Base-by-base conservation (phyloP, 2,329 filamentous ascomycete genomes). In the Exophiala bonariae region DNA sequence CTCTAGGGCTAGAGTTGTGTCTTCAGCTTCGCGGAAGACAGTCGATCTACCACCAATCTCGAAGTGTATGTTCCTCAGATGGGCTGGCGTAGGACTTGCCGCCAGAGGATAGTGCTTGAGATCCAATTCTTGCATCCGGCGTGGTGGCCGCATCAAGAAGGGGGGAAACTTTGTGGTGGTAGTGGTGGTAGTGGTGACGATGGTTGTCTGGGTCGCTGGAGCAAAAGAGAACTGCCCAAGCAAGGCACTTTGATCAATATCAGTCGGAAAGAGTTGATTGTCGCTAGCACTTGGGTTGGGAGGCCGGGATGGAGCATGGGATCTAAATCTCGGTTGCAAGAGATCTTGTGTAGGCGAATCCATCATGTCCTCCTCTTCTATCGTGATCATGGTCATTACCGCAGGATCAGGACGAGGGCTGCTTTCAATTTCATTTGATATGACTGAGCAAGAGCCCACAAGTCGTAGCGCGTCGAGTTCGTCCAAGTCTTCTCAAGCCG, bases 51-150 rank as follows among this genome's bases (percentile, higher is more conserved):
- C 80, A 38, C 81, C 80, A 28, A 87, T 72, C 41, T 85, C 82
- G 59, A 95, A 91, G 32, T 80, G 83, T 63, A 97, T 86, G 47
- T 83, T 83, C 54, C 83, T 82, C 50, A 99, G 74, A 41, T 87
- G 84, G 13, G 83, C 80, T 2, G 93, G 93, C 1, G 91, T 95
- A 1, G 89, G 86, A 40, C 87, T 84, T 53, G 81, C 79, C 30
- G 92, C 92, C 22, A 99, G 76, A 31, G 93, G 93, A 66, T 95
- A 99, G 60, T 93, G 83, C 66, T 95, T 95, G 11, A 86, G 78
- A 67, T 97, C 90, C 48, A 96, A 81, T 44, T 84, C 79, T 49
- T 80, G 75, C 26, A 90, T 77, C 41, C 83, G 80, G 43, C 81
- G 81, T 18, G 89, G 86, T 49, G 87, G 81, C 56, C 82, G 83